Base-by-base conservation (phyloP, 139 green algal genomes). In the Chlorella sp. region DNA sequence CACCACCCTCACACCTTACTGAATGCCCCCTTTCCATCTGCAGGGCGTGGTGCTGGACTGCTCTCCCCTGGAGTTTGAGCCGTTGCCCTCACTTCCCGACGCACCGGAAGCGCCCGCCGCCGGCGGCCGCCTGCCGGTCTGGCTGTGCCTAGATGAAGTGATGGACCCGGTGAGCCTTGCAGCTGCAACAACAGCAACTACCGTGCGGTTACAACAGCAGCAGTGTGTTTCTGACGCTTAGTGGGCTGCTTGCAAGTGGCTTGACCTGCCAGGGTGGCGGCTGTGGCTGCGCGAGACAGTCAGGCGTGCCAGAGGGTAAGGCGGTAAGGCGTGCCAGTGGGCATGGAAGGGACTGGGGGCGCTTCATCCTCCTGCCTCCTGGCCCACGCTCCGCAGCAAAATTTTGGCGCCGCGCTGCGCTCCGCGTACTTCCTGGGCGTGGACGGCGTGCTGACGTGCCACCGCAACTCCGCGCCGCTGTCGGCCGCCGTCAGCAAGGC, bases 61-160 rank as follows among this genome's bases (percentile, higher is more conserved):
- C 62, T 91, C 88, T 0, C 82, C 88, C 0, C 88, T 98, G 63
- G 86, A 92, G 0, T 96, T 92, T 83, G 68, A 87, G n/a, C 11
- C 60, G 0, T 56, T 97, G 44, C 90, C 97, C 23, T 63, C 39
- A 34, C 85, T 97, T 21, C 91, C 93, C 0, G 36, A 80, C 1
- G 76, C 86, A 15, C 82, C 81, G 0, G 68, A 86, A 18, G 38
- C 16, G 30, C 41, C 74, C 28, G 73, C 39, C 4, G 34, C 44
- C 80, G 32, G 70, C 73, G 47, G 25, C 3, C 65, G 76, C 15
- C 80, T 84, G 41, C 93, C 92, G 0, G 87, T 97, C 36, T 98
- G 96, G 96, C 73, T 98, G 67, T 95, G 92, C 30, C 90, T 98
- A 69, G 96, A 98, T 74, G 95, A 98, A 86, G 93, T 98, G 13